Percentiles rank a stretch among this genome's conserved stretches.
phyloP scores from a whole-genome alignment of 176 grass and related monocot species.

The Triticum turgidum region DNA sequence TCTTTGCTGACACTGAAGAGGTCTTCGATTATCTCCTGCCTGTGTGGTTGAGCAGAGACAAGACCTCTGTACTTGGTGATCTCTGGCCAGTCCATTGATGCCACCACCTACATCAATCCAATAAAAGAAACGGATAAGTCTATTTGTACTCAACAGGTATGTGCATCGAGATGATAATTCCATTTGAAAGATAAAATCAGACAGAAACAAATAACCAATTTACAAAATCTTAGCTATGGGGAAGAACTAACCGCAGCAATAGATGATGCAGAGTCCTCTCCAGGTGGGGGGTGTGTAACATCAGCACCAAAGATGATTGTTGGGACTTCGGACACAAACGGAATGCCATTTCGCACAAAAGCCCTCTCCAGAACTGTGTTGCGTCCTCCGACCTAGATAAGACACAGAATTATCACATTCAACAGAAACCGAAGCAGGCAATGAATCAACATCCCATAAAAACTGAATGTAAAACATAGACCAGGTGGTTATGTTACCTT shows the following conservation, averaged over 20 bases:
- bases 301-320: constrained; percentile 89
- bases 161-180: neutral
- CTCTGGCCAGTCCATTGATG: constrained; percentile 74
- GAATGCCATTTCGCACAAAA: constrained; percentile 46
- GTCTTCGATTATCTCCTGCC: constrained; percentile 61
- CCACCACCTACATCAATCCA: constrained; percentile 51
- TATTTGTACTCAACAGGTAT: neutral
- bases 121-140: neutral
- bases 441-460: neutral
- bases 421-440: too few species aligned
- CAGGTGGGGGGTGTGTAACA: constrained; percentile 72
- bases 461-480: neutral
- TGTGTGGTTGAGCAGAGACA: constrained; percentile 57
- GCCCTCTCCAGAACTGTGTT: constrained; percentile 70
- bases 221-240: neutral
- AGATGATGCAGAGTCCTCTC: constrained; percentile 73
- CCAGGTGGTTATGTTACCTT: constrained; percentile 49
- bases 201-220: neutral
- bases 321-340: constrained; percentile 51
- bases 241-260: constrained; percentile 69
- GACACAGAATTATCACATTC: neutral
- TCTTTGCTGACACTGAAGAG: constrained; percentile 44
- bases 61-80: constrained; percentile 65
- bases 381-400: constrained; percentile 61
- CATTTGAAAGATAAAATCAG: neutral